These are phyloP conservation scores for Yamadazyma blattariae DNA, from an alignment of 1,139 yeast genomes.

Conservation along the genomic window DNA sequence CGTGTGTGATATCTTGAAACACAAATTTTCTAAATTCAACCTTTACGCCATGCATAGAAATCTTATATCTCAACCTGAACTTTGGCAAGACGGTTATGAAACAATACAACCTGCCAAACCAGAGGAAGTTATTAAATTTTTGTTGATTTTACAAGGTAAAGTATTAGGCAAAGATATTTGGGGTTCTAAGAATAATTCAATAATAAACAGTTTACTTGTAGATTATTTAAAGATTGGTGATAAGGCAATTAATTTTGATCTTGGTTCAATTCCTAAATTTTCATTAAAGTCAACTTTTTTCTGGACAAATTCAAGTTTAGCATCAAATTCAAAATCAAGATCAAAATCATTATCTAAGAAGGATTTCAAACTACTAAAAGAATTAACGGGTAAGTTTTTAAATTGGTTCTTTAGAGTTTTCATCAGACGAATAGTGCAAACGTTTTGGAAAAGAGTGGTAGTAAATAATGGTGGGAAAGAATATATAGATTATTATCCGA, in stretches of 20 bases:
- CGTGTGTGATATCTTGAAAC: neutral
- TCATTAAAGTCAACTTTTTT: constrained; percentile 33
- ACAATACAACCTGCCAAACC: neutral
- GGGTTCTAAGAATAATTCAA: constrained; percentile 51
- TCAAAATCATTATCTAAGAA: constrained; percentile 15
- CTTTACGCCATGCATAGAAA: neutral
- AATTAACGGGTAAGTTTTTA: constrained; percentile 40
- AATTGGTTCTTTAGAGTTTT: constrained; percentile 57
- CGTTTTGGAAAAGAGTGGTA: constrained; percentile 68
- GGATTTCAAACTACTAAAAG: constrained; percentile 31
- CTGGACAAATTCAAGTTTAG: constrained; percentile 41
- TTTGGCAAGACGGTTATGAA: neutral
- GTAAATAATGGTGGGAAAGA: constrained; percentile 32
- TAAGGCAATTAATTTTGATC: constrained; percentile 20
- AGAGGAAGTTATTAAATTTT: constrained; percentile 1
- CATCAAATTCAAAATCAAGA: constrained; percentile 28
- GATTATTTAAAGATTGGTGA: constrained; percentile 36
- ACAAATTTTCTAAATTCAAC: neutral
- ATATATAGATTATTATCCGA: constrained; percentile 49
- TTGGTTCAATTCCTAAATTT: constrained; percentile 26
- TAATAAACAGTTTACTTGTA: constrained; percentile 36
- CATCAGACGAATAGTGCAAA: constrained; percentile 45
- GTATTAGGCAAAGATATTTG: constrained; percentile 52
- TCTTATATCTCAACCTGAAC: neutral
- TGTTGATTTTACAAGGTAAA: constrained; percentile 22